A percentile compares a stretch with the other conserved stretches of the same genome.
Conservation (phyloP, 1,284 basidiomycete genomes). For the Athelia psychrophila region DNA sequence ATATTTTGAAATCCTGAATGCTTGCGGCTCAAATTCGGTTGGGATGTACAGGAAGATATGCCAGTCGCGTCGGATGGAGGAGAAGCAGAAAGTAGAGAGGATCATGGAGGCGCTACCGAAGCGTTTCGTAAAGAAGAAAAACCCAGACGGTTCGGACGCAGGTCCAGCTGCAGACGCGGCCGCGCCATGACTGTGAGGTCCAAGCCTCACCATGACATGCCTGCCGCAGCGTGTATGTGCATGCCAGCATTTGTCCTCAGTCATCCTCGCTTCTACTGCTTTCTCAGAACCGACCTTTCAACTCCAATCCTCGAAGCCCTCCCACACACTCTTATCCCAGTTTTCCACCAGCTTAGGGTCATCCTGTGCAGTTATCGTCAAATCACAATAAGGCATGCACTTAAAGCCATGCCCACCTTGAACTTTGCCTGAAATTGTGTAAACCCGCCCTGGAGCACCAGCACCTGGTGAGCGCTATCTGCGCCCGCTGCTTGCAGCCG, state of each 20-base stretch:
- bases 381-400: not conserved
- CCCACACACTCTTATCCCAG: conserved; percentile 66
- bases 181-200: not conserved
- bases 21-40: not conserved
- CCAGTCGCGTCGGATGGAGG: not conserved
- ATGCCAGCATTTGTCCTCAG: not conserved
- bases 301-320: conserved; percentile 33
- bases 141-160: not conserved
- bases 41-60: not conserved
- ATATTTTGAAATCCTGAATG: not conserved
- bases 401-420: conserved; percentile 40
- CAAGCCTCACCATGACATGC: not conserved
- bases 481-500: conserved; percentile 36
- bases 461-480: conserved; percentile 46
- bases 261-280: not conserved
- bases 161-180: not conserved
- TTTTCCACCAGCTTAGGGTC: conserved; percentile 72
- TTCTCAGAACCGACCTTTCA: conserved; percentile 11
- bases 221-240: not conserved
- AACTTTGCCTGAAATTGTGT: conserved; percentile 63
- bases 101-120: not conserved
- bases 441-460: conserved; percentile 70
- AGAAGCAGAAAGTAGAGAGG: not conserved
- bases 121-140: not conserved
- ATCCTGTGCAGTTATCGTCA: conserved; percentile 36